phyloP scores from a whole-genome alignment of 352 stramenopile species.

The Phytophthora quininea region DNA sequence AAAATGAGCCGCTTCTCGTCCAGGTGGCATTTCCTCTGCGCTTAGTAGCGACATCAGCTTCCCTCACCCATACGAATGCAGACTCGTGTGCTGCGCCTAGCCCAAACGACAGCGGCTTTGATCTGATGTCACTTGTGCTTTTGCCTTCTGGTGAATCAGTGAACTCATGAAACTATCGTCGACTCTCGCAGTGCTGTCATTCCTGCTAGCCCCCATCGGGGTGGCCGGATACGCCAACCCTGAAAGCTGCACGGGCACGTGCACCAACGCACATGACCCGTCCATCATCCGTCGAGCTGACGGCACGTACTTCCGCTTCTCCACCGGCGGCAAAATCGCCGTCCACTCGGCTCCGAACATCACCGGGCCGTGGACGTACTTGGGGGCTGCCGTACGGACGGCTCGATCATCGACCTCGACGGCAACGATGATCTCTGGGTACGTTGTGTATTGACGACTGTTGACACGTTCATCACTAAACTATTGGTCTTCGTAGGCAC shows the following conservation, averaged over 20 bases:
- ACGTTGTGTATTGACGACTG: background rate
- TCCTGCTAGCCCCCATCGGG: conserved; percentile 16
- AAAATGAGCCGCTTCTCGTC: conserved; percentile 10
- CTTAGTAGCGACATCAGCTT: background rate
- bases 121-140: background rate
- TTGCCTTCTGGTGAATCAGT: conserved; percentile 8
- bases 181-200: conserved; percentile 11
- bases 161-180: conserved; percentile 13
- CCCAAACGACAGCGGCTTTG: background rate
- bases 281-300: conserved; percentile 56
- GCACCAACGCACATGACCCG: conserved; percentile 54
- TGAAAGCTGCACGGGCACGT: conserved; percentile 28
- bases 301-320: conserved; percentile 66
- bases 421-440: conserved; percentile 58
- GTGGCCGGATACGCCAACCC: conserved; percentile 30
- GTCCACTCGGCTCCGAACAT: conserved; percentile 51
- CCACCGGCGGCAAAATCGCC: conserved; percentile 54
- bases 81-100: background rate
- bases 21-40: background rate
- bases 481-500: conserved; percentile 16
- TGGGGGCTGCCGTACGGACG: conserved; percentile 43
- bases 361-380: conserved; percentile 50
- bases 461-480: no score
- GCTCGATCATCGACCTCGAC: conserved; percentile 49
- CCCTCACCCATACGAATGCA: conserved; percentile 2